These are phyloP conservation scores for Stylosanthes scabra DNA, from an alignment of 331 rosid species.

Conservation along the genomic window DNA sequence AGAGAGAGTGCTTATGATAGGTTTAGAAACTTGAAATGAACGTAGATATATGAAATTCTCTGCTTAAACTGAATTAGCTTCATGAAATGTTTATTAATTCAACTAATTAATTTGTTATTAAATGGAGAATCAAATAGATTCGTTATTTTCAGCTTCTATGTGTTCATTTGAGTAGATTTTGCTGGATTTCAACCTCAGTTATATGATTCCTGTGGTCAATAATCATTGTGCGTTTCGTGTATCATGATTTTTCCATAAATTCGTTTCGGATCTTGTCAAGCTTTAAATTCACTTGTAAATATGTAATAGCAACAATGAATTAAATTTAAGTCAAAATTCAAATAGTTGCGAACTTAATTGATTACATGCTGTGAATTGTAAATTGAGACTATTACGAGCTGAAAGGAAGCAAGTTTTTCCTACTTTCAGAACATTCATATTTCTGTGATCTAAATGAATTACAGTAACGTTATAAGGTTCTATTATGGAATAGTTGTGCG, in stretches of 20 bases:
- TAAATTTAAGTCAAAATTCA: no score
- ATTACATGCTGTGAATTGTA: neutral
- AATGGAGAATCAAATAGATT: constrained; percentile 1
- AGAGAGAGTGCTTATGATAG: neutral
- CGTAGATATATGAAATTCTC: neutral
- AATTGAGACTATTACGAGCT: neutral
- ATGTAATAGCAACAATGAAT: no score
- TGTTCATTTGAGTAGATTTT: neutral
- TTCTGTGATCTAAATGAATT: constrained; percentile 10
- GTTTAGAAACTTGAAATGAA: neutral
- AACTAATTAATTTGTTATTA: neutral
- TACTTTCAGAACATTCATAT: neutral
- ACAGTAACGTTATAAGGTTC: neutral
- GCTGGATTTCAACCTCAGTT: constrained; percentile 9
- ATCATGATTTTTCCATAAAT: neutral
- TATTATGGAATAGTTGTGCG: neutral
- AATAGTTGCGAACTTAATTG: neutral
- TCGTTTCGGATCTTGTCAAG: constrained; percentile 33
- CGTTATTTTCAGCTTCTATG: neutral
- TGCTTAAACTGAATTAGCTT: neutral
- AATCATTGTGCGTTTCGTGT: neutral
- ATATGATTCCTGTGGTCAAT: constrained; percentile 1
- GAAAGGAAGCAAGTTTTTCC: neutral
- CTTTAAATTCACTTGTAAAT: neutral
- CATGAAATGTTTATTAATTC: neutral